Percentiles rank a stretch among this genome's conserved stretches.
Conservation (phyloP, 768 basidiomycete genomes). For the Asterophora lycoperdoides region DNA sequence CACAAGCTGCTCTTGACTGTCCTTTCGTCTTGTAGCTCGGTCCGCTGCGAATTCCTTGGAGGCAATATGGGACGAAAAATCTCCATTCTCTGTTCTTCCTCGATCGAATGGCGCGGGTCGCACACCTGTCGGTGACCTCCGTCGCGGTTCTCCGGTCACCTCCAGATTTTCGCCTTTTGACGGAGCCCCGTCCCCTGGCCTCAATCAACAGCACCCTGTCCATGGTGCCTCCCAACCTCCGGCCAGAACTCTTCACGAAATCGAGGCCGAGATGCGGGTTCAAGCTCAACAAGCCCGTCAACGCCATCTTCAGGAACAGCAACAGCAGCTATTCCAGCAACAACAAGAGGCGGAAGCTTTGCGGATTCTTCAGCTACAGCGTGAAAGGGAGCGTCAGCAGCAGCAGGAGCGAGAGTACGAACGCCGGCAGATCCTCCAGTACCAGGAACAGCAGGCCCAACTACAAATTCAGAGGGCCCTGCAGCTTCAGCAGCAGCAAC, state of each 20-base stretch:
- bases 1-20: conserved; percentile 11
- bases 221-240: conserved; percentile 33
- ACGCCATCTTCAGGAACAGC: conserved; percentile 21
- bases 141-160: conserved; percentile 27
- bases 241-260: conserved; percentile 70
- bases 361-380: conserved; percentile 28
- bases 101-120: conserved; percentile 47
- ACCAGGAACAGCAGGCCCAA: conserved; percentile 49
- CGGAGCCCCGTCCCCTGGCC: conserved; percentile 16
- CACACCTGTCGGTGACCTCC: conserved; percentile 31
- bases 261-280: conserved; percentile 80
- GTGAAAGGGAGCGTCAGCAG: conserved; percentile 31
- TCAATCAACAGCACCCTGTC: conserved; percentile 30
- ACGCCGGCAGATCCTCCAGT: conserved; percentile 43
- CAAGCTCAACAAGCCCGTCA: conserved; percentile 43
- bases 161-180: conserved; percentile 39
- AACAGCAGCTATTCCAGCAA: conserved; percentile 41
- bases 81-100: conserved; percentile 66
- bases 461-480: conserved; percentile 42
- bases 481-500: conserved; percentile 48
- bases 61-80: conserved; percentile 80
- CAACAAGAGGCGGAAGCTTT: conserved; percentile 37
- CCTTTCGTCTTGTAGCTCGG: conserved; percentile 28
- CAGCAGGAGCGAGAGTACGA: conserved; percentile 34
- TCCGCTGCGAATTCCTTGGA: conserved; percentile 51